Conservation (phyloP, 2,329 filamentous ascomycete genomes). For the Xylariaceae sp. region DNA sequence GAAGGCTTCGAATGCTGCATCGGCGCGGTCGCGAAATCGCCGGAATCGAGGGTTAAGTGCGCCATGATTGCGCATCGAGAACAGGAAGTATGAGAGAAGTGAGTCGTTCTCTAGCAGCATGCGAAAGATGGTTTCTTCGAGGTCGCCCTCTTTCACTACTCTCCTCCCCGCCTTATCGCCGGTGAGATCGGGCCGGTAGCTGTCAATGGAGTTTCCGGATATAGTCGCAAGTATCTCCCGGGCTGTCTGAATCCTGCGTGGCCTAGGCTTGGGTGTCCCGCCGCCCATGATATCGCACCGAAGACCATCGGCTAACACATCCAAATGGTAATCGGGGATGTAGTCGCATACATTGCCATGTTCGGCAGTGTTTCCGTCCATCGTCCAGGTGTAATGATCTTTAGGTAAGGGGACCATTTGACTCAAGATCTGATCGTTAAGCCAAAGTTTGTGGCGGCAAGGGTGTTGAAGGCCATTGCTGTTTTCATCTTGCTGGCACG, state of each 20-base stretch:
- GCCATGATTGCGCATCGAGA: constrained; percentile 41
- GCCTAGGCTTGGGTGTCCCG: constrained; percentile 26
- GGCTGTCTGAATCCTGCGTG: constrained; percentile 43
- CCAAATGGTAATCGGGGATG: constrained; percentile 48
- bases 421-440: constrained; percentile 48
- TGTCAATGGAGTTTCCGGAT: constrained; percentile 35
- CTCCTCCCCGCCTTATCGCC: constrained; percentile 29
- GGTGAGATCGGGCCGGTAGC: constrained; percentile 44
- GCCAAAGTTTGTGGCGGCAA: constrained; percentile 48
- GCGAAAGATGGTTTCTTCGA: constrained; percentile 47
- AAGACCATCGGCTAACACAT: constrained; percentile 48
- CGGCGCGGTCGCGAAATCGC: constrained; percentile 43
- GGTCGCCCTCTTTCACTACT: constrained; percentile 41
- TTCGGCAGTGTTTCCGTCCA: constrained; percentile 41
- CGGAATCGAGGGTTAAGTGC: constrained; percentile 44
- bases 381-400: constrained; percentile 39
- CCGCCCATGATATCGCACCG: constrained; percentile 43
- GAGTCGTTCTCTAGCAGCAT: constrained; percentile 51
- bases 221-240: constrained; percentile 48
- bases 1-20: constrained; percentile 43
- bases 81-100: constrained; percentile 50
- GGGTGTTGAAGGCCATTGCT: constrained; percentile 30
- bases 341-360: constrained; percentile 44
- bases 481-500: constrained; percentile 35
- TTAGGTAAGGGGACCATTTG: constrained; percentile 41